Evolutionary conservation across 805 yeast species (phyloP).

Genomic region (Metschnikowia shivogae): DNA sequence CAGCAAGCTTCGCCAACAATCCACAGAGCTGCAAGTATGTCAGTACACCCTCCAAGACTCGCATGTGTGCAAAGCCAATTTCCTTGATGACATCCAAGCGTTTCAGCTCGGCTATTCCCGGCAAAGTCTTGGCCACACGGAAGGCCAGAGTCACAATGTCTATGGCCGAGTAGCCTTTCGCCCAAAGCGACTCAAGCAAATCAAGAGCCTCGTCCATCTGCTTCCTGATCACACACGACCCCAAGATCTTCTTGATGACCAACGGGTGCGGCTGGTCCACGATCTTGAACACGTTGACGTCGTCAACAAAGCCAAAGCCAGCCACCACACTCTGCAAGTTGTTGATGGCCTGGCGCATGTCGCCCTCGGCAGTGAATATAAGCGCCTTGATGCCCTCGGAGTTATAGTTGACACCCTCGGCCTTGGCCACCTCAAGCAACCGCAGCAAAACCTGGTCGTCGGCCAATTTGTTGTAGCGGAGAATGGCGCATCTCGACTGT

Average conservation of each 20-base stretch:
- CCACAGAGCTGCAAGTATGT: slow-evolving; percentile 85
- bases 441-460: slow-evolving; percentile 84
- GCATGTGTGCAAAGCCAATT: slow-evolving; percentile 88
- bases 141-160: slow-evolving; percentile 91
- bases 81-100: slow-evolving; percentile 76
- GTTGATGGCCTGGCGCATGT: slow-evolving; percentile 97
- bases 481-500: slow-evolving; percentile 93
- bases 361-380: slow-evolving; percentile 95
- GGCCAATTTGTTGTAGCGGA: slow-evolving; percentile 73
- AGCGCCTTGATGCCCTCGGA: slow-evolving; percentile 92
- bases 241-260: slow-evolving; percentile 61
- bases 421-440: slow-evolving; percentile 62
- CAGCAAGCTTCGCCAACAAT: slow-evolving; percentile 57
- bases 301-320: slow-evolving; percentile 88
- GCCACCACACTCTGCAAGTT: slow-evolving; percentile 91
- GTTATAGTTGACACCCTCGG: slow-evolving; percentile 71
- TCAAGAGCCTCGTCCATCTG: slow-evolving; percentile 63
- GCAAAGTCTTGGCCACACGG: slow-evolving; percentile 76
- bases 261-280: slow-evolving; percentile 97
- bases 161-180: slow-evolving; percentile 86
- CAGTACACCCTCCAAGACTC: slow-evolving; percentile 89
- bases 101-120: slow-evolving; percentile 60
- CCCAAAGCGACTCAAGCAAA: slow-evolving; percentile 70
- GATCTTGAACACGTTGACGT: slow-evolving; percentile 88
- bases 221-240: slow-evolving; percentile 35